Evolutionary conservation across 2,329 filamentous ascomycete species (phyloP), one percentile per base, ranked within the genome.

Genomic region (Pyrenophora teres): DNA sequence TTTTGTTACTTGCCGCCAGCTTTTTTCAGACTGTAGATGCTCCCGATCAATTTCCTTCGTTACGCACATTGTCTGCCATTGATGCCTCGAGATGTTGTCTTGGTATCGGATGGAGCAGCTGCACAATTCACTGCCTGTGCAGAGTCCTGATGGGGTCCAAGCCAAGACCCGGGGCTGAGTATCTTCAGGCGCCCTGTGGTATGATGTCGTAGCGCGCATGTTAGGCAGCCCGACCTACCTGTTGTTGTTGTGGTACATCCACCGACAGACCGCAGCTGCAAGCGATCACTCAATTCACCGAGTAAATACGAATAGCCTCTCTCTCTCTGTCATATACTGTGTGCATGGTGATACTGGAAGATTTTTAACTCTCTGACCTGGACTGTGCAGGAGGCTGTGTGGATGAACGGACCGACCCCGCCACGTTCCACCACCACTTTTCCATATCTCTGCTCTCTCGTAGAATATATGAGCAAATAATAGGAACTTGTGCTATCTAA

Each of bases 331-430:
- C 31, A 21, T 5, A 21, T 21, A 5, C 3, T 21, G 19, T 21
- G 19, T 21, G 19, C 5, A 21, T 21, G 19, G 19, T 21, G 19
- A 21, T 21, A 21, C 32, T 41, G 27, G 30, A 19, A 36, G 19
- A 21, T 21, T 21, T 21, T 46, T 32, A 37, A 31, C 38, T 42
- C 38, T 9, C 19, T 18, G 18, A 46, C 25, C 25, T 4, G 42
- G 18, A 18, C 21, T 23, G 31, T 30, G 16, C 30, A 27, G 9
- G 38, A 52, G 49, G 49, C 49, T 48, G 38, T 52, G 43, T 31
- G 15, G 27, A 25, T 39, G 32, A 18, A 46, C 9, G 15, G 12
- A 36, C 35, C 39, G 37, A 36, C 43, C 47, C 43, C 21, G 43
- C 49, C 49, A 48, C 49, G 32, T 48, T 48, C 21, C 32, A 42